Conservation (phyloP, 495 filamentous ascomycete species). For the Penicillium ochrochloron region DNA sequence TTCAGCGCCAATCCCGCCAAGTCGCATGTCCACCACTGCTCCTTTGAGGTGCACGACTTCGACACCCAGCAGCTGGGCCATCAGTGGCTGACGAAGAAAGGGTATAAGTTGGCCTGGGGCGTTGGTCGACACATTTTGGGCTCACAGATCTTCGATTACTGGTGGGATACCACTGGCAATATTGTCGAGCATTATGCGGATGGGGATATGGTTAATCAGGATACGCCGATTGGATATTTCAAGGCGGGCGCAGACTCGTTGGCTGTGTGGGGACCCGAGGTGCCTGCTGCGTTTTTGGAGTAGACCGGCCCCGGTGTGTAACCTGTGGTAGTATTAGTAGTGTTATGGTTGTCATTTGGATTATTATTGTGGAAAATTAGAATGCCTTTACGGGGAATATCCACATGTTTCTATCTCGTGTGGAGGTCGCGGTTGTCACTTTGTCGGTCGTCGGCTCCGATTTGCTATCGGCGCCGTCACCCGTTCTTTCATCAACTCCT, state of each 20-base stretch:
- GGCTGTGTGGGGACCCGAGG: slow-evolving; percentile 30
- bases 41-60: slow-evolving; percentile 75
- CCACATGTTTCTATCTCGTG: neutral
- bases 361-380: neutral
- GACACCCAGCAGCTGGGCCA: slow-evolving; percentile 77
- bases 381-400: neutral
- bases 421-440: neutral
- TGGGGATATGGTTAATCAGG: slow-evolving; percentile 64
- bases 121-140: slow-evolving; percentile 74
- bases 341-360: neutral
- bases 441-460: neutral
- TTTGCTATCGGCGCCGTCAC: neutral
- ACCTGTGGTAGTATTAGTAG: neutral
- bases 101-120: slow-evolving; percentile 71
- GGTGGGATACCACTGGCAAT: slow-evolving; percentile 63
- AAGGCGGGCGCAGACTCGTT: slow-evolving; percentile 23
- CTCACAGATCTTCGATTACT: slow-evolving; percentile 79
- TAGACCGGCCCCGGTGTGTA: neutral
- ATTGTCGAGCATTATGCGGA: slow-evolving; percentile 74
- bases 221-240: slow-evolving; percentile 12
- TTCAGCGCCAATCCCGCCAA: slow-evolving; percentile 61
- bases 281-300: slow-evolving; percentile 18
- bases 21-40: slow-evolving; percentile 68
- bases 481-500: neutral
- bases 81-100: slow-evolving; percentile 65